These are phyloP conservation scores for Boletellus sp. DNA, from an alignment of 1,284 basidiomycete genomes.

Conservation along the genomic window DNA sequence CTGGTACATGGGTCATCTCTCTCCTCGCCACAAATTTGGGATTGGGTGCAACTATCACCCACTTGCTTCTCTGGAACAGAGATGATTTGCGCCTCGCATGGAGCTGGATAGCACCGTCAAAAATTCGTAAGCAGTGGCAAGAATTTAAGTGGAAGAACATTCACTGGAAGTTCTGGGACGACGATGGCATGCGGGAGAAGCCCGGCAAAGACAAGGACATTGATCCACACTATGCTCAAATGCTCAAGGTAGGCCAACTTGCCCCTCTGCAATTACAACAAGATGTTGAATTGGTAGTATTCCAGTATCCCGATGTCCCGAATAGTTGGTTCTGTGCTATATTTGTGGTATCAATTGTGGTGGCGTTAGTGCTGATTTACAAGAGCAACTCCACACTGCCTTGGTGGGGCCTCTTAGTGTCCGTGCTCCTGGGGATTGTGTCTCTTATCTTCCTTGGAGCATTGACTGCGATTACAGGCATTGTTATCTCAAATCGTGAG, in stretches of 20 bases:
- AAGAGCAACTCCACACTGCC: slow-evolving; percentile 49
- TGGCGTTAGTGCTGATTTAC: slow-evolving; percentile 46
- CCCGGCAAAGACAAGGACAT: slow-evolving; percentile 29
- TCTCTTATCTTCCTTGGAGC: slow-evolving; percentile 48
- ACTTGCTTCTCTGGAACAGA: slow-evolving; percentile 50
- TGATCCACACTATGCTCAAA: slow-evolving; percentile 54
- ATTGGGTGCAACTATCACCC: slow-evolving; percentile 47
- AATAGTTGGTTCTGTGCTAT: slow-evolving; percentile 45
- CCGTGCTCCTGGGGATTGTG: slow-evolving; percentile 38
- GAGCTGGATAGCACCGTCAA: slow-evolving; percentile 39
- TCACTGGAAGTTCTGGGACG: slow-evolving; percentile 45
- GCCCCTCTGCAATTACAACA: background rate
- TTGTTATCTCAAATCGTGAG: slow-evolving; percentile 46
- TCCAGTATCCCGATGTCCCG: slow-evolving; percentile 45
- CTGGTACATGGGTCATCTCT: slow-evolving; percentile 40
- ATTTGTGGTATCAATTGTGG: slow-evolving; percentile 37
- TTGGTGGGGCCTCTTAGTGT: slow-evolving; percentile 48
- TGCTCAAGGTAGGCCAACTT: slow-evolving; percentile 41
- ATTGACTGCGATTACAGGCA: slow-evolving; percentile 52
- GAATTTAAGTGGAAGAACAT: slow-evolving; percentile 27
- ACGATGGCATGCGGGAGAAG: slow-evolving; percentile 37
- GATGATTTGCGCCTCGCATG: slow-evolving; percentile 43
- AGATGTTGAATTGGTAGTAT: too few species aligned
- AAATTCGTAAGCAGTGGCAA: slow-evolving; percentile 25
- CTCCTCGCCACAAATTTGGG: slow-evolving; percentile 31